phyloP scores from a whole-genome alignment of 805 yeast species.

The Naumovozyma castellii region DNA sequence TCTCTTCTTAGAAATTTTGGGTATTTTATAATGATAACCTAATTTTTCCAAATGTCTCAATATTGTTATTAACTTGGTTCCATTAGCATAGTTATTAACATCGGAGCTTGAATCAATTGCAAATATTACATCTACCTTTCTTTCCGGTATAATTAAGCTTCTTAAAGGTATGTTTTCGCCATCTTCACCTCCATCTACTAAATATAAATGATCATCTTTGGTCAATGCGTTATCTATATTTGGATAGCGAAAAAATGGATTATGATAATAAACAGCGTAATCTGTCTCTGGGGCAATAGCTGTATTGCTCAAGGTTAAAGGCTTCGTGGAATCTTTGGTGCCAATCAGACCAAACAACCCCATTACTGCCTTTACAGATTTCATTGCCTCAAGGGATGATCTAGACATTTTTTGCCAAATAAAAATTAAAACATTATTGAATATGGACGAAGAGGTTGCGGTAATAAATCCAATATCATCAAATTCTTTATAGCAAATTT shows the following conservation, averaged over 20 bases:
- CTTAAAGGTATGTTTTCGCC: constrained; percentile 59
- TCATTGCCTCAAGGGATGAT: constrained; percentile 28
- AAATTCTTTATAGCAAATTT: constrained; percentile 40
- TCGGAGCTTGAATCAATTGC: constrained; percentile 55
- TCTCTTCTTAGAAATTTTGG: constrained; percentile 16
- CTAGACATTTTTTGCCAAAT: constrained; percentile 34
- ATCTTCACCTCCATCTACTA: constrained; percentile 80
- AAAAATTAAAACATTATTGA: constrained; percentile 44
- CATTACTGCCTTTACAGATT: constrained; percentile 29
- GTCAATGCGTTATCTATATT: constrained; percentile 18
- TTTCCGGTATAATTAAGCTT: constrained; percentile 53
- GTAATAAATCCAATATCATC: constrained; percentile 53
- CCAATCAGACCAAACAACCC: constrained; percentile 17
- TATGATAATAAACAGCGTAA: constrained; percentile 52
- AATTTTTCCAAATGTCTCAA: constrained; percentile 13
- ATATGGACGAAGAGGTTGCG: constrained; percentile 56
- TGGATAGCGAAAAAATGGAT: constrained; percentile 42
- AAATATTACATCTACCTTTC: constrained; percentile 54
- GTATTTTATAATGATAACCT: constrained; percentile 6
- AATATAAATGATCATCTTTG: constrained; percentile 27
- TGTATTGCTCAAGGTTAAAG: neutral
- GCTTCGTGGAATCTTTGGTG: neutral
- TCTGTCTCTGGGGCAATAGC: constrained; percentile 26
- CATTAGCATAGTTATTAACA: constrained; percentile 46
- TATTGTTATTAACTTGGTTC: constrained; percentile 39